Evolutionary conservation across 345 rosid species (phyloP), one percentile per base, ranked within the genome.

Genomic region (Garcia nutans): DNA sequence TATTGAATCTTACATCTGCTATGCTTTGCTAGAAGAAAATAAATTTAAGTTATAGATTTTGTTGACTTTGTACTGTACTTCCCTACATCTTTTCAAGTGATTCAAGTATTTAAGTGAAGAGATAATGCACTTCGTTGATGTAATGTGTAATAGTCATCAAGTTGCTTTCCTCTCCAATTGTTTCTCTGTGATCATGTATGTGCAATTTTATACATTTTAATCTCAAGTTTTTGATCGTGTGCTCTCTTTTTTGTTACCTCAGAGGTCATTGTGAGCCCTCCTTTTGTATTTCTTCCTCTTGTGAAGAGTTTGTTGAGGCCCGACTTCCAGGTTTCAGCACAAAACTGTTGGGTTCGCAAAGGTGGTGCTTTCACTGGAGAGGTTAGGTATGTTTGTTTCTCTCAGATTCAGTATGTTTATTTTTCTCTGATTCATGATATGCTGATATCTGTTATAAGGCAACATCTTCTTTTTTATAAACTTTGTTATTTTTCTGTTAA

Each of bases 361-460:
- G 93, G 93, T 5, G 93, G 92, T 52, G 93, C 93, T 68, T 89
- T 84, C 70, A 88, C 96, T 0, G 92, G 93, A 68, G 93, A 91
- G 78, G 74, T 91, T 66, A 88, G 93, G 96, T 89, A 70, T 74
- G 88, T 23, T 33, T 55, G 17, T 26, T 12, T 23, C 10, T 37
- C 41, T 37, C 41, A 37, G 41, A 37, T n/a, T n/a, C n/a, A n/a
- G 96, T 89, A 70, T 74, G 88, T 23, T 33, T 55, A 8, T 26
- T 12, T 23, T 16, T 37, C 41, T 37, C 41, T 3, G 41, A 37
- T 37, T 37, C 41, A 37, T 2, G 62, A 54, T 41, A 22, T 55
- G 0, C 55, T 37, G 47, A 10, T 22, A 62, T 9, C 19, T 64
- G 61, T 33, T 33, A 13, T 54, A 37, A 17, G 7, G 62, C 45